A percentile compares a stretch with the other conserved stretches of the same genome.
Conservation (phyloP, 2,329 filamentous ascomycete genomes). For the Simplicillium aogashimaense region DNA sequence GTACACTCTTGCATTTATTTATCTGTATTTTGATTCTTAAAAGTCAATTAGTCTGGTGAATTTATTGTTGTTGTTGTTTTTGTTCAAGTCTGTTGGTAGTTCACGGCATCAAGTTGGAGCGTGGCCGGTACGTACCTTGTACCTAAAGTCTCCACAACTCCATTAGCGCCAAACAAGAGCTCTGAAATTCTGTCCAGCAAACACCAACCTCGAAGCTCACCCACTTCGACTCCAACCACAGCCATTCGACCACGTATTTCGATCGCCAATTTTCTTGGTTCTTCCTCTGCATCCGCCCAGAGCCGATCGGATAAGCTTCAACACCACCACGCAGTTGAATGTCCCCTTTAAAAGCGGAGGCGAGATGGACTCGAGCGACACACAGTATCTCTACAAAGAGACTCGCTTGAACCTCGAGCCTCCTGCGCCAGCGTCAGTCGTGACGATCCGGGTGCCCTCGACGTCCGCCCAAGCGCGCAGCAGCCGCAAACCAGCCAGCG, state of each 20-base stretch:
- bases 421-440: slow-evolving; percentile 55
- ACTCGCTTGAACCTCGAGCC: slow-evolving; percentile 76
- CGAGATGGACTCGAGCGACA: slow-evolving; percentile 55
- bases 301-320: too few relatives aligned
- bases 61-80: too few relatives aligned
- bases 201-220: slow-evolving; percentile 1
- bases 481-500: slow-evolving; percentile 26
- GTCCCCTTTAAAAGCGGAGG: slow-evolving; percentile 29
- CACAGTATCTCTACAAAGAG: slow-evolving; percentile 72
- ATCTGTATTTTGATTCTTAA: too few relatives aligned
- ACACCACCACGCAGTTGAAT: too few relatives aligned
- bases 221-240: neutral
- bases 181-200: slow-evolving; percentile 5
- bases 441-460: slow-evolving; percentile 59
- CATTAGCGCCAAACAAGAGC: neutral
- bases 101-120: too few relatives aligned
- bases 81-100: too few relatives aligned
- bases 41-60: too few relatives aligned
- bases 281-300: too few relatives aligned
- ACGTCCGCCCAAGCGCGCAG: slow-evolving; percentile 33
- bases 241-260: neutral
- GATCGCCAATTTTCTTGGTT: too few relatives aligned
- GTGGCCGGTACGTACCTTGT: slow-evolving; percentile 10
- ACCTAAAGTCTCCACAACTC: slow-evolving; percentile 1
- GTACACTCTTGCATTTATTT: too few relatives aligned